Evolutionary conservation across 768 basidiomycete genomes (phyloP).

Genomic region (Auriscalpium orientale): DNA sequence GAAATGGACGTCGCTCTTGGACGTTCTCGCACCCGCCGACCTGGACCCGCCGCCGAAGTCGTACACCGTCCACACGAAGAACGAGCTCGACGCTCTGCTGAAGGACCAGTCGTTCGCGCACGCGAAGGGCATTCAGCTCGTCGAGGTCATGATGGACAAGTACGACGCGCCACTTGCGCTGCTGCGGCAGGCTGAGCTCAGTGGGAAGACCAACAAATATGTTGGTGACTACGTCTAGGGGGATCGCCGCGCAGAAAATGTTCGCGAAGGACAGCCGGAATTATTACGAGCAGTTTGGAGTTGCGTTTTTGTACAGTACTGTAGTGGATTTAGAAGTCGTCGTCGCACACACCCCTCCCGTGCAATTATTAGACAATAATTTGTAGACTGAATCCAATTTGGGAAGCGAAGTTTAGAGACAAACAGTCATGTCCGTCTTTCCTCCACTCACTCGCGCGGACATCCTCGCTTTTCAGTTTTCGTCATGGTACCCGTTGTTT

Average conservation of each 20-base stretch:
- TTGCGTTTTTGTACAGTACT: too few species aligned
- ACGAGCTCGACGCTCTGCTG: slow-evolving; percentile 62
- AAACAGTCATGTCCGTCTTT: slow-evolving; percentile 28
- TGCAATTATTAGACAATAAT: too few species aligned
- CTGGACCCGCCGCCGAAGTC: slow-evolving; percentile 46
- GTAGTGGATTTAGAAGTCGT: too few species aligned
- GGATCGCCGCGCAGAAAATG: not conserved
- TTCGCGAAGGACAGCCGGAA: too few species aligned
- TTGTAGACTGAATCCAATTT: too few species aligned
- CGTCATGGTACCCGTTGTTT: slow-evolving; percentile 77
- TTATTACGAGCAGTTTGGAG: too few species aligned
- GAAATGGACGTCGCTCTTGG: slow-evolving; percentile 64
- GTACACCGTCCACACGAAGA: slow-evolving; percentile 59
- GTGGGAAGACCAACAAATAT: slow-evolving; percentile 44
- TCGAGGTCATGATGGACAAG: slow-evolving; percentile 72
- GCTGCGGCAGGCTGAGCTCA: slow-evolving; percentile 46
- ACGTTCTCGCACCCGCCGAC: slow-evolving; percentile 43
- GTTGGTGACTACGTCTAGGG: slow-evolving; percentile 6
- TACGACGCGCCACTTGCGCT: slow-evolving; percentile 66
- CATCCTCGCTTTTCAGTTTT: slow-evolving; percentile 72
- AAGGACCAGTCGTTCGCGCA: slow-evolving; percentile 50
- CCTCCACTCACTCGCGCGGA: slow-evolving; percentile 43
- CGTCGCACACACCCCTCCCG: too few species aligned
- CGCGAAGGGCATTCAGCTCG: slow-evolving; percentile 65
- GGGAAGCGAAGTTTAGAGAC: too few species aligned